Conservation (phyloP, 2,329 filamentous ascomycete genomes). For the Monosporascus sp. region DNA sequence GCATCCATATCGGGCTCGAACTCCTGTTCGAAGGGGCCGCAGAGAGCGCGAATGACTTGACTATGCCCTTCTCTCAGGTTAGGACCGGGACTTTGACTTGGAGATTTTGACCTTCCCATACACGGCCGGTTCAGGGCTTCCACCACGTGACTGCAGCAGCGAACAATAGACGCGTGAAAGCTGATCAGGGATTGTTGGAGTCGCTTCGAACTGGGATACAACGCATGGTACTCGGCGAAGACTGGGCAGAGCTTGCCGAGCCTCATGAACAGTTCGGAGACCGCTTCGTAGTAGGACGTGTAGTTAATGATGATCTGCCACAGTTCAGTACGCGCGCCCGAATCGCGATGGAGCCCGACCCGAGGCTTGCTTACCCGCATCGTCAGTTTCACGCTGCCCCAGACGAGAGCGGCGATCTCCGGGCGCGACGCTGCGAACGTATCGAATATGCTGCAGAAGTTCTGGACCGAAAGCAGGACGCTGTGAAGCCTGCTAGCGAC, state of each 20-base stretch:
- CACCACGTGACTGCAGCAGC: conserved; percentile 29
- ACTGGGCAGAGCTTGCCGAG: conserved; percentile 30
- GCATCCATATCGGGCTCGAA: conserved; percentile 19
- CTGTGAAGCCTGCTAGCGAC: conserved; percentile 24
- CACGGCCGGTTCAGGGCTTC: conserved; percentile 20
- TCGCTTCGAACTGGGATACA: conserved; percentile 28
- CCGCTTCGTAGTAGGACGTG: conserved; percentile 33
- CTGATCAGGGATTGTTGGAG: conserved; percentile 28
- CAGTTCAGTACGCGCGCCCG: background rate
- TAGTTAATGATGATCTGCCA: conserved; percentile 28
- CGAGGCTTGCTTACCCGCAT: conserved; percentile 24
- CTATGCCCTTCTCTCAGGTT: conserved; percentile 12
- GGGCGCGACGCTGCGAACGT: conserved; percentile 33
- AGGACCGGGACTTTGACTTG: background rate
- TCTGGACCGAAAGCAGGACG: conserved; percentile 31
- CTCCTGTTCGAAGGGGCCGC: conserved; percentile 23
- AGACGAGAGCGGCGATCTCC: conserved; percentile 34
- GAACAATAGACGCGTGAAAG: conserved; percentile 31
- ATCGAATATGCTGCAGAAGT: conserved; percentile 31
- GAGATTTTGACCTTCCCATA: conserved; percentile 8
- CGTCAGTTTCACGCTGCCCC: conserved; percentile 38
- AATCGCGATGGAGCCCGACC: no score
- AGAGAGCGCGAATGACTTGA: conserved; percentile 14
- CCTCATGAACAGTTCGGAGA: conserved; percentile 31
- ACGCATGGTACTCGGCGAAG: conserved; percentile 30